phyloP scores from a whole-genome alignment of 495 filamentous ascomycete genomes.

The Penicillium coprophilum region DNA sequence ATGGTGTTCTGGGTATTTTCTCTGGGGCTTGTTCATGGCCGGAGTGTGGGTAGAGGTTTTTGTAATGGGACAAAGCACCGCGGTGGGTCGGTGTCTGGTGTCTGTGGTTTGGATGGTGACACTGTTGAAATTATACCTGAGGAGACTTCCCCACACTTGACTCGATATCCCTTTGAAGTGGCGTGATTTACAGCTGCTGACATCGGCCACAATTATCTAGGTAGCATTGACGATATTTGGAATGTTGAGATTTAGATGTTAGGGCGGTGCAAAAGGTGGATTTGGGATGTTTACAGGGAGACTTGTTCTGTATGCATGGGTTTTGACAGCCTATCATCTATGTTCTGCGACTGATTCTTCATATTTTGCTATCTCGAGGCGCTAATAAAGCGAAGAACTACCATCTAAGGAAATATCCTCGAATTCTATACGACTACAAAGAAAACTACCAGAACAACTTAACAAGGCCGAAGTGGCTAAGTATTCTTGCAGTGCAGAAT shows the following conservation, averaged over 20 bases:
- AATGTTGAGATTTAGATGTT: background rate
- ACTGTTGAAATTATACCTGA: conserved; percentile 58
- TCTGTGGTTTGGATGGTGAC: conserved; percentile 45
- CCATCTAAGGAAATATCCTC: no score
- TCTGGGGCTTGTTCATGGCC: background rate
- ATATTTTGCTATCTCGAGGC: no score
- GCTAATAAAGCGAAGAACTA: no score
- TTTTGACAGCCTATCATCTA: no score
- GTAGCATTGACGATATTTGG: background rate
- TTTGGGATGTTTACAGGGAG: background rate
- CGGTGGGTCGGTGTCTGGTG: conserved; percentile 34
- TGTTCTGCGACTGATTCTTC: no score
- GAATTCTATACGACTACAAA: no score
- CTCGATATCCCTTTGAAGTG: background rate
- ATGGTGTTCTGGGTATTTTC: conserved; percentile 3
- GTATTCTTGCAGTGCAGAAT: background rate
- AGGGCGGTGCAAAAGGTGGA: background rate
- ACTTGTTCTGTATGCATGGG: no score
- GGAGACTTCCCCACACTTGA: conserved; percentile 30
- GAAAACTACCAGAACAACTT: no score
- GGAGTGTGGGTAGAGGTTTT: background rate
- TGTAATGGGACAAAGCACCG: conserved; percentile 27
- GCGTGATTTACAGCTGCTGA: conserved; percentile 1
- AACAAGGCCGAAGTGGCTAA: no score
- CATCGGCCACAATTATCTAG: background rate